Evolutionary conservation across 768 basidiomycete species (phyloP).

Genomic region (Scleroderma bovista): DNA sequence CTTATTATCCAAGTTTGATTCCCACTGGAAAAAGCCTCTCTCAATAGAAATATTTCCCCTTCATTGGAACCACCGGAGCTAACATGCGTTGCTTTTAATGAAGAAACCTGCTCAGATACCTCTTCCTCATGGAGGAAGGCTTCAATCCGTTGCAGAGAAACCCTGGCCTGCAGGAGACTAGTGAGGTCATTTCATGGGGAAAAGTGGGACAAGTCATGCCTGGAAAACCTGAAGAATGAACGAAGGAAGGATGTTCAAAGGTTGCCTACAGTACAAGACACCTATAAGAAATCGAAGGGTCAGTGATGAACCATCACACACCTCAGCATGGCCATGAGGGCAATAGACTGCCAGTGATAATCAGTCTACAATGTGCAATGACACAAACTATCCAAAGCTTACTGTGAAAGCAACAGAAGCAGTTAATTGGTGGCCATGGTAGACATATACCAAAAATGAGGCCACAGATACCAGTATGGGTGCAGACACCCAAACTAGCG

Average conservation of each 20-base stretch:
- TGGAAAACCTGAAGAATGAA: slow-evolving; percentile 72
- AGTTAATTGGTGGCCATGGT: slow-evolving; percentile 43
- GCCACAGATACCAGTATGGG: slow-evolving; percentile 46
- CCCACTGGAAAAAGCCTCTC: background rate
- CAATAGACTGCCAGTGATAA: slow-evolving; percentile 31
- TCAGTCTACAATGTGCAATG: background rate
- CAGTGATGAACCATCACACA: slow-evolving; percentile 15
- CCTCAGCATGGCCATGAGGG: slow-evolving; percentile 48
- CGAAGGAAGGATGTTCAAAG: slow-evolving; percentile 69
- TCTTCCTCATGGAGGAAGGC: slow-evolving; percentile 68
- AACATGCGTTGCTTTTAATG: background rate
- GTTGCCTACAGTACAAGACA: slow-evolving; percentile 32
- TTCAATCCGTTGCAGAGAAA: slow-evolving; percentile 63
- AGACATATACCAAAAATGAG: slow-evolving; percentile 43
- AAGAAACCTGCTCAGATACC: slow-evolving; percentile 58
- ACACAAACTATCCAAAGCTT: slow-evolving; percentile 5
- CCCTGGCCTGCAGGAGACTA: slow-evolving; percentile 39
- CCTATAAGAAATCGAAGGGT: background rate
- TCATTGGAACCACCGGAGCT: slow-evolving; percentile 2
- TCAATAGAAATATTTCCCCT: background rate
- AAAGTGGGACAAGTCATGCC: slow-evolving; percentile 22
- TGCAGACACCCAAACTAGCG: slow-evolving; percentile 42
- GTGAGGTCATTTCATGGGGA: background rate
- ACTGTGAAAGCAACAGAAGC: slow-evolving; percentile 53
- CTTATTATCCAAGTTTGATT: background rate